A percentile compares a stretch with the other conserved stretches of the same genome.
Evolutionary conservation across 495 filamentous ascomycete genomes (phyloP).

Genomic region (Ascodesmis nigricans): DNA sequence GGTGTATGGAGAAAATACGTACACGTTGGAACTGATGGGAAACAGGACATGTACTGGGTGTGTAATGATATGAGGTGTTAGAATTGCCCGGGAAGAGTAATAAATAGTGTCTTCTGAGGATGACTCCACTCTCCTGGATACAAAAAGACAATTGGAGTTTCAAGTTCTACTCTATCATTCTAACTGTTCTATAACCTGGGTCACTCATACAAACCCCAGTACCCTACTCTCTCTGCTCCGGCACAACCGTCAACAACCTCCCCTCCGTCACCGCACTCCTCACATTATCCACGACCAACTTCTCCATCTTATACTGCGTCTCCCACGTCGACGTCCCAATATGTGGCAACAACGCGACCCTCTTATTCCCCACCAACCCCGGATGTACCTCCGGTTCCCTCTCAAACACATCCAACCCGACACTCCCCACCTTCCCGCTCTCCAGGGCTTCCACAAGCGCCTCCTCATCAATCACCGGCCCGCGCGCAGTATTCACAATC

Average conservation of each 20-base stretch:
- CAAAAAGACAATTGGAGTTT: too few relatives aligned
- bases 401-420: constrained; percentile 49
- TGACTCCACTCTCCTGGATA: too few relatives aligned
- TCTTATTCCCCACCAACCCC: constrained; percentile 35
- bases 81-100: too few relatives aligned
- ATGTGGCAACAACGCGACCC: constrained; percentile 43
- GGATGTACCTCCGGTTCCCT: constrained; percentile 44
- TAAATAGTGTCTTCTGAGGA: too few relatives aligned
- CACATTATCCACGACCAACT: constrained; percentile 41
- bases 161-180: too few relatives aligned
- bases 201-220: too few relatives aligned
- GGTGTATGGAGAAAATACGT: too few relatives aligned
- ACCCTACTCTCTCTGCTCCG: constrained; percentile 34
- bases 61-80: too few relatives aligned
- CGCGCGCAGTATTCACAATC: constrained; percentile 49
- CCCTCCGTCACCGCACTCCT: constrained; percentile 40
- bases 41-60: too few relatives aligned
- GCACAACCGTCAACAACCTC: constrained; percentile 42
- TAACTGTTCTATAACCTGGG: too few relatives aligned
- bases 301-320: constrained; percentile 38
- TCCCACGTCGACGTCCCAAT: constrained; percentile 48
- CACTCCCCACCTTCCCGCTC: constrained; percentile 35
- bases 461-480: constrained; percentile 46
- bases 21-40: too few relatives aligned
- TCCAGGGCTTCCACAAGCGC: constrained; percentile 42